phyloP scores from a whole-genome alignment of 176 grass and related monocot species.

The Carex parvula region DNA sequence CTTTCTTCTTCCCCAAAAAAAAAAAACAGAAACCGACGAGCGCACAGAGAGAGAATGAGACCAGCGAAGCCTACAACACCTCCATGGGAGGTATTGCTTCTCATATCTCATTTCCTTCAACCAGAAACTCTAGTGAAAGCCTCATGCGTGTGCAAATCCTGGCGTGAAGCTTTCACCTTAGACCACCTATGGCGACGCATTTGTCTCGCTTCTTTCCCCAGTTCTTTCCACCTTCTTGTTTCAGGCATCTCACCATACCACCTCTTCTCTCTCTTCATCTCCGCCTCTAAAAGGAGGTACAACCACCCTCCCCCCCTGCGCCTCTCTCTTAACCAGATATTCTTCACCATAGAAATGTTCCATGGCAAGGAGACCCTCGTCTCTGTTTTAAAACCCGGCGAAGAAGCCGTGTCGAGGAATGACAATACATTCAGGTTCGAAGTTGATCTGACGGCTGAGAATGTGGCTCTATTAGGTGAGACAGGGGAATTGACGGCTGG shows the following conservation, averaged over 20 bases:
- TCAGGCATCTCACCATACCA: conserved; percentile 13
- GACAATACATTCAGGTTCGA: conserved; percentile 51
- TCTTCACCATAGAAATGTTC: conserved; percentile 59
- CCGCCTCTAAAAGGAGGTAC: conserved; percentile 26
- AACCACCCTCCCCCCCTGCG: conserved; percentile 13
- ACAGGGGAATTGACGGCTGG: conserved; percentile 27
- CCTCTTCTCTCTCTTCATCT: conserved; percentile 50
- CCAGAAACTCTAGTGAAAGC: conserved; percentile 48
- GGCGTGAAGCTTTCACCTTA: conserved; percentile 49
- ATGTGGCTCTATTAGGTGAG: conserved; percentile 13
- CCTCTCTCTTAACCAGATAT: conserved; percentile 47
- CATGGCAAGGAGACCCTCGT: conserved; percentile 1
- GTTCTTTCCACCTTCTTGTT: conserved; percentile 33
- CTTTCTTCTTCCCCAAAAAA: neutral
- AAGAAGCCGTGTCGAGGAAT: neutral
- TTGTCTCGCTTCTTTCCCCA: conserved; percentile 48
- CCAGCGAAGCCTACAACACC: neutral
- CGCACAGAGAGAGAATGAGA: neutral
- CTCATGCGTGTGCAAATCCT: conserved; percentile 63
- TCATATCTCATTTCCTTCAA: conserved; percentile 45
- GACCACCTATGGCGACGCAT: conserved; percentile 59
- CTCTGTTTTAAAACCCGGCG: conserved; percentile 36
- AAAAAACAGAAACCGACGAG: neutral
- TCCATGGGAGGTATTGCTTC: conserved; percentile 46
- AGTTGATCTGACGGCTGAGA: conserved; percentile 22